Percentiles rank a stretch among this genome's conserved stretches.
phyloP scores from a whole-genome alignment of 345 rosid genomes.

The Citrus sp. region DNA sequence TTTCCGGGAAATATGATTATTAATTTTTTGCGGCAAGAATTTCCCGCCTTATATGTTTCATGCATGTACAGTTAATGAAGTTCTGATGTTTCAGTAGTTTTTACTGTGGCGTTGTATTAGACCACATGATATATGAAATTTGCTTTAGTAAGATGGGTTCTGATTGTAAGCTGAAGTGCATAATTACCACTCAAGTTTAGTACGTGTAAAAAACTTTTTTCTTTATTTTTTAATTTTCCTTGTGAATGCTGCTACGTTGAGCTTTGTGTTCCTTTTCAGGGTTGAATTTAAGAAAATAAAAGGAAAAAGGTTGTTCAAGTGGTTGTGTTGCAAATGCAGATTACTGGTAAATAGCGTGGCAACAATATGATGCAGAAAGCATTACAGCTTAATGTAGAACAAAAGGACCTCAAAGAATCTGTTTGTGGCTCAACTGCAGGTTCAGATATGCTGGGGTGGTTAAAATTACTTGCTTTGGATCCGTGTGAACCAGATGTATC shows the following conservation, averaged over 20 bases:
- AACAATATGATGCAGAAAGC: background rate
- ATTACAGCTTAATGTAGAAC: background rate
- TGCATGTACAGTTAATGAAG: conserved; percentile 1
- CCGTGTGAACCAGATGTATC: background rate
- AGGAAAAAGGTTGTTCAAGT: background rate
- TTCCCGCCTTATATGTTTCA: background rate
- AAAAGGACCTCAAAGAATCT: background rate
- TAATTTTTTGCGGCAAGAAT: background rate
- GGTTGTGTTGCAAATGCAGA: conserved; percentile 7
- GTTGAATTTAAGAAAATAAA: background rate
- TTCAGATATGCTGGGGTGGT: conserved; percentile 13
- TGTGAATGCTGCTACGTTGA: background rate
- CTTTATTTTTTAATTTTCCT: background rate
- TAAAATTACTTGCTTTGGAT: conserved; percentile 23
- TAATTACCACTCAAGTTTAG: background rate
- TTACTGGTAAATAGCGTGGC: background rate
- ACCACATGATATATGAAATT: background rate
- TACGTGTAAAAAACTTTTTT: background rate
- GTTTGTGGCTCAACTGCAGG: background rate
- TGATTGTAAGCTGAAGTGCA: background rate
- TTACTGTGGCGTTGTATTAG: background rate
- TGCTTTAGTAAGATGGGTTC: background rate
- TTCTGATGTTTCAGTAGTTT: background rate
- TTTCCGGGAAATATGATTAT: no score
- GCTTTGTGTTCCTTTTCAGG: background rate